Evolutionary conservation across 2,329 filamentous ascomycete genomes (phyloP).

Genomic region (Leptographium wingfieldii): DNA sequence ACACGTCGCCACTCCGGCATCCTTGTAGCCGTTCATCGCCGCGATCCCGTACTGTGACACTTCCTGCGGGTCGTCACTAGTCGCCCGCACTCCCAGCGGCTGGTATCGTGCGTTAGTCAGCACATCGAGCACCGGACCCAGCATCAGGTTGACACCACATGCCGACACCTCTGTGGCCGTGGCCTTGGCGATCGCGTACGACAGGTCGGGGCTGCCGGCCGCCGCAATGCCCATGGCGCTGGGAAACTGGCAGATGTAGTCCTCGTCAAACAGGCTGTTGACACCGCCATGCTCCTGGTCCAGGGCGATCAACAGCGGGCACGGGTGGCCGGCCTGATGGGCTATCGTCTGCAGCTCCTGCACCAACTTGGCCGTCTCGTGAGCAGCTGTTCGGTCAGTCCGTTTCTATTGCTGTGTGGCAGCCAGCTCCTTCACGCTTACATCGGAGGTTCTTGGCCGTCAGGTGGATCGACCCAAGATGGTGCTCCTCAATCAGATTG

Average conservation of each 20-base stretch:
- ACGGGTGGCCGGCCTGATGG: constrained; percentile 76
- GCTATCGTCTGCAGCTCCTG: constrained; percentile 89
- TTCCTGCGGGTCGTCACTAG: constrained; percentile 87
- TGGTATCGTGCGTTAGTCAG: constrained; percentile 87
- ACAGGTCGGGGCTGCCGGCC: constrained; percentile 70
- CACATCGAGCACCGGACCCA: constrained; percentile 88
- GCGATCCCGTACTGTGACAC: constrained; percentile 87
- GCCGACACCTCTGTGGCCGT: constrained; percentile 86
- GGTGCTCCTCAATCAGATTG: constrained; percentile 67
- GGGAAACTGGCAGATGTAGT: constrained; percentile 91
- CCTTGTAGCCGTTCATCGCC: constrained; percentile 83
- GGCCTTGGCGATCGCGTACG: constrained; percentile 82
- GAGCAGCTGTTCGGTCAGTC: constrained; percentile 50
- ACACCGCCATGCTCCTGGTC: constrained; percentile 98
- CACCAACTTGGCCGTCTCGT: constrained; percentile 77
- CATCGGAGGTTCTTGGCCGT: constrained; percentile 80
- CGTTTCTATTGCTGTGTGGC: constrained; percentile 5
- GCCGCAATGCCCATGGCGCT: constrained; percentile 97
- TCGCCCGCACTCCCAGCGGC: constrained; percentile 77
- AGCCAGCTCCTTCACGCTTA: constrained; percentile 22
- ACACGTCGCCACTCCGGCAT: constrained; percentile 77
- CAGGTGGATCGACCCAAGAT: constrained; percentile 77
- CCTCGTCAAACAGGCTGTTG: constrained; percentile 91
- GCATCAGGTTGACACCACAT: constrained; percentile 90
- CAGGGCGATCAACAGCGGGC: constrained; percentile 78